These are phyloP conservation scores for Backusella liffmaniae DNA, from an alignment of 192 early-diverging fungal species.

Conservation along the genomic window DNA sequence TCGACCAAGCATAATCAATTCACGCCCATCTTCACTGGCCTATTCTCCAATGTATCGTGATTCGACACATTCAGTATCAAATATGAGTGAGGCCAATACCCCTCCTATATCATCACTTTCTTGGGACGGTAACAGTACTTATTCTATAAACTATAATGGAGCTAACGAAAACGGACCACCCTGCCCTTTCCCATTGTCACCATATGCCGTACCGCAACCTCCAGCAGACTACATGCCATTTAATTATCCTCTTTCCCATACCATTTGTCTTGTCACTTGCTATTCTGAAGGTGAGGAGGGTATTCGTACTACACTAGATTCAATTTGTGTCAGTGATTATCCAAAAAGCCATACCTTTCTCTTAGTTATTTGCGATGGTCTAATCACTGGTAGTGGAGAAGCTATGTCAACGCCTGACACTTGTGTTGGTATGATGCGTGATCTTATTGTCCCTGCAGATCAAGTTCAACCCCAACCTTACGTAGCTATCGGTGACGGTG, in stretches of 20 bases:
- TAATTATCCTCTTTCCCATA: slow-evolving; percentile 51
- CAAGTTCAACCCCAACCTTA: slow-evolving; percentile 62
- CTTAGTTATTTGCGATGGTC: slow-evolving; percentile 86
- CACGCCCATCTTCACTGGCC: background rate
- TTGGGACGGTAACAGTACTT: slow-evolving; percentile 3
- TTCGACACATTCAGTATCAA: slow-evolving; percentile 10
- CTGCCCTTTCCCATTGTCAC: slow-evolving; percentile 36
- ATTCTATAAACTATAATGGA: slow-evolving; percentile 29
- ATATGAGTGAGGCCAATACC: background rate
- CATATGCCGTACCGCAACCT: slow-evolving; percentile 38
- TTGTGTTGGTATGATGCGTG: slow-evolving; percentile 74
- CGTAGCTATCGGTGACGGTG: slow-evolving; percentile 72
- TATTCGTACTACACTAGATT: slow-evolving; percentile 81
- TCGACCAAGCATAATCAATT: background rate
- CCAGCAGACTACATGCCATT: slow-evolving; percentile 49
- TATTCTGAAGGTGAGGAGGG: slow-evolving; percentile 88
- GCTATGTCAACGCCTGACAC: slow-evolving; percentile 72
- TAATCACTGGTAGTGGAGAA: slow-evolving; percentile 82
- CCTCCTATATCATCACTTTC: background rate
- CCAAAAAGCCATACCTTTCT: slow-evolving; percentile 82
- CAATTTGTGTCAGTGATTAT: slow-evolving; percentile 78
- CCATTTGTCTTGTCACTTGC: slow-evolving; percentile 80
- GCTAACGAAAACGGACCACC: background rate
- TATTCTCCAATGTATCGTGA: background rate
- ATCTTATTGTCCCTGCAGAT: slow-evolving; percentile 46